A percentile compares a stretch with the other conserved stretches of the same genome.
phyloP scores from a whole-genome alignment of 2,329 filamentous ascomycete species.

The Ceratocystis huliohia region DNA sequence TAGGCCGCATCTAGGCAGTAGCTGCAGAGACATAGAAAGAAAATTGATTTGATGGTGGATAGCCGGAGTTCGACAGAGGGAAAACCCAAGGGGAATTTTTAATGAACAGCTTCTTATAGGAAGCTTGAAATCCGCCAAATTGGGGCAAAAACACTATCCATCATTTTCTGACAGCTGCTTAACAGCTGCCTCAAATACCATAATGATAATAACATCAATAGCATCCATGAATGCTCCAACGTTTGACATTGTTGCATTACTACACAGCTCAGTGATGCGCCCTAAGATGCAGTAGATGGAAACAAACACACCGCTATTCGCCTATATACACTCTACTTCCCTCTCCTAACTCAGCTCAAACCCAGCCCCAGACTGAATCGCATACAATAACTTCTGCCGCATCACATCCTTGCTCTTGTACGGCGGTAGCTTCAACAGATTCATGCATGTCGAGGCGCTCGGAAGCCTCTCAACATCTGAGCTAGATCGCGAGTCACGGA shows the following conservation, averaged over 20 bases:
- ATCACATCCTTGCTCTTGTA: slow-evolving; percentile 56
- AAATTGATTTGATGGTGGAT: not conserved
- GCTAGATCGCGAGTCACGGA: slow-evolving; percentile 54
- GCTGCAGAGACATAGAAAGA: not conserved
- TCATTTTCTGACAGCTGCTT: too few species aligned
- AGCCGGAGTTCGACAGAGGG: not conserved
- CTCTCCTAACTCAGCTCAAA: slow-evolving; percentile 60
- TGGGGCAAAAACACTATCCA: too few species aligned
- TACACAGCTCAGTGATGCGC: too few species aligned
- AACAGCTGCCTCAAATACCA: too few species aligned
- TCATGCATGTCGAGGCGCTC: slow-evolving; percentile 92
- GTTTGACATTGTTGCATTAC: too few species aligned
- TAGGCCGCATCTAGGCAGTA: not conserved
- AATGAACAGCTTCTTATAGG: too few species aligned
- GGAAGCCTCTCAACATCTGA: slow-evolving; percentile 59
- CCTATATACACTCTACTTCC: not conserved
- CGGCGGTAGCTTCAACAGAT: slow-evolving; percentile 78
- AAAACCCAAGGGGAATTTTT: too few species aligned
- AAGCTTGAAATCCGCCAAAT: not conserved
- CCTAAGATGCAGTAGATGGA: too few species aligned
- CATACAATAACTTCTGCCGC: slow-evolving; percentile 74
- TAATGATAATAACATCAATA: too few species aligned
- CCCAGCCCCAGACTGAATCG: slow-evolving; percentile 76
- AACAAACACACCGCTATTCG: too few species aligned
- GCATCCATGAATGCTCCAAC: not conserved